Evolutionary conservation across 75 land plant species (phyloP).

Genomic region (Ceratopteris richardii): DNA sequence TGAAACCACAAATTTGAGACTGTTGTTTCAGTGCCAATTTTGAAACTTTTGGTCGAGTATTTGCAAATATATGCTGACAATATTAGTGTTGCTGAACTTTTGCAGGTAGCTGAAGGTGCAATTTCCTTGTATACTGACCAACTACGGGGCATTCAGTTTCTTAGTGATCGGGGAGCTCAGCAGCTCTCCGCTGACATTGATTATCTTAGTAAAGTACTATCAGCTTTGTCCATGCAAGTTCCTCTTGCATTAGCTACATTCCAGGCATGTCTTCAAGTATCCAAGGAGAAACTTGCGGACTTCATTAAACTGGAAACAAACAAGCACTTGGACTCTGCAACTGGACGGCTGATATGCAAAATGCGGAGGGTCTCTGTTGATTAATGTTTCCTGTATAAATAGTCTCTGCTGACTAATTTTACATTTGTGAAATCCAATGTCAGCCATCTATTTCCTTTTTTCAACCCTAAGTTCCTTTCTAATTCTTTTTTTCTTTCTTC

Average conservation of each 20-base stretch:
- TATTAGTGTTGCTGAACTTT: no score
- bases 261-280: conserved; percentile 63
- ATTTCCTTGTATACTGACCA: conserved; percentile 85
- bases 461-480: no score
- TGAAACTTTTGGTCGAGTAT: no score
- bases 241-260: conserved; percentile 78
- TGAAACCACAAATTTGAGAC: no score
- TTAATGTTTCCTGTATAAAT: conserved; percentile 1
- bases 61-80: no score
- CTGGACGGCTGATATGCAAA: conserved; percentile 83
- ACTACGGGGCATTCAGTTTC: conserved; percentile 77
- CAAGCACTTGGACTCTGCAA: conserved; percentile 62
- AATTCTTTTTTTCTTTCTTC: no score
- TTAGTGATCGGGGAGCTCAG: conserved; percentile 90
- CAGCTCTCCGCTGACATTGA: conserved; percentile 93
- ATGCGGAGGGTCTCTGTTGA: conserved; percentile 73
- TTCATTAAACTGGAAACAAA: conserved; percentile 54
- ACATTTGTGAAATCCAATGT: no score
- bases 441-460: no score
- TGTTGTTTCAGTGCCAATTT: no score
- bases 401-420: no score
- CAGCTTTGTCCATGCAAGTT: conserved; percentile 86
- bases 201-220: conserved; percentile 86
- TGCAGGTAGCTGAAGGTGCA: conserved; percentile 95
- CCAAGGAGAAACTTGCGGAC: conserved; percentile 68